Evolutionary conservation across 805 yeast genomes (phyloP).

Genomic region (Clavispora asparagi): DNA sequence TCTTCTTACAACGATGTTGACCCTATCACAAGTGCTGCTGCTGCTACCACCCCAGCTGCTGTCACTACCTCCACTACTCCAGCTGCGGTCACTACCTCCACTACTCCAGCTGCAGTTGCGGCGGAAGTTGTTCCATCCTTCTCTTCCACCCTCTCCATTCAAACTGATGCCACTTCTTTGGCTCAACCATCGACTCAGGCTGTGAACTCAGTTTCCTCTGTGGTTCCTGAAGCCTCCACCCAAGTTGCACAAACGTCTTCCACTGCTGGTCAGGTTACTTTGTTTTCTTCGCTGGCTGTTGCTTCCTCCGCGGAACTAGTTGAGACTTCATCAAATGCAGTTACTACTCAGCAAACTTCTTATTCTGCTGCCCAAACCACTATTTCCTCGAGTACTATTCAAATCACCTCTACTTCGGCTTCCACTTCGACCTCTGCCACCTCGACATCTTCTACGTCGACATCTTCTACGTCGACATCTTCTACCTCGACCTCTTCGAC

Average conservation of each 20-base stretch:
- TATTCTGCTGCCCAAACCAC: conserved; percentile 14
- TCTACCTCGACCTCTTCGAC: conserved; percentile 7
- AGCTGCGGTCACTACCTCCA: conserved; percentile 1
- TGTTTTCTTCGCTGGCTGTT: conserved; percentile 8
- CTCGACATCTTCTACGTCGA: neutral
- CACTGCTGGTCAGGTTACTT: conserved; percentile 1
- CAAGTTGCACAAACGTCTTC: conserved; percentile 8
- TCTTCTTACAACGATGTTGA: conserved; percentile 14
- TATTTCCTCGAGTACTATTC: neutral
- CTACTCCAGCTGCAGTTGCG: conserved; percentile 6
- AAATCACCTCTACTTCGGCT: too few species aligned
- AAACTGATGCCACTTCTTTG: conserved; percentile 26
- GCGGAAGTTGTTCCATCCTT: conserved; percentile 9
- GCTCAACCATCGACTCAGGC: conserved; percentile 5
- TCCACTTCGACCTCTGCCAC: neutral
- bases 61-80: conserved; percentile 4
- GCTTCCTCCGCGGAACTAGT: conserved; percentile 16
- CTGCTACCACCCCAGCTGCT: conserved; percentile 13
- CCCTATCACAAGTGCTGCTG: conserved; percentile 4
- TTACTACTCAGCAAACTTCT: conserved; percentile 11
- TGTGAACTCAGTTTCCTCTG: conserved; percentile 3
- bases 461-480: conserved; percentile 5
- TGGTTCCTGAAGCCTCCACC: conserved; percentile 5
- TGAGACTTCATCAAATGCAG: conserved; percentile 6
- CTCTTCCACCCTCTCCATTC: conserved; percentile 16